Evolutionary conservation across 495 filamentous ascomycete genomes (phyloP), one percentile per base, ranked within the genome.

Genomic region (Podospora tetraspora): DNA sequence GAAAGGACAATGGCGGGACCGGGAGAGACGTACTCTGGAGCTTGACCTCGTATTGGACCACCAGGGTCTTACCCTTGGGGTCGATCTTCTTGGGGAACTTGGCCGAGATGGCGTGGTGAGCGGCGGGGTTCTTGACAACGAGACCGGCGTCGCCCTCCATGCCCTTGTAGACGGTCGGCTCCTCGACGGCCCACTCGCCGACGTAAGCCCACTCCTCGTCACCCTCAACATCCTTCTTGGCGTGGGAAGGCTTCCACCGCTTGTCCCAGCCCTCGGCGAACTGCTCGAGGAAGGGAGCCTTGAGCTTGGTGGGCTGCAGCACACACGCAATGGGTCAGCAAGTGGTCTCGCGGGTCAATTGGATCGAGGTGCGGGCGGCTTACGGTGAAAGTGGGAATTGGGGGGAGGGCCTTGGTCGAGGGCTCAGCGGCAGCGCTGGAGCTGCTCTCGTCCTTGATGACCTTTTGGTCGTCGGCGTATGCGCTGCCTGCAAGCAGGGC

Each of bases 21-120:
- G 61, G 62, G 67, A 27, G 23, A 61, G 23, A 87, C 91, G 78
- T 84, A 96, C 92, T 93, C 82, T 99, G 96, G 70, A 97, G 91
- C 89, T 99, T 98, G 75, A 99, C 96, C 79, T 99, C 96, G 75
- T 99, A 99, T 82, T 99, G 96, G 63, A 98, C 93, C 66, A 99
- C 96, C 61, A 99, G 84, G 63, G 91, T 89, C 86, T 98, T 96
- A 77, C 88, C 92, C 88, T 95, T 98, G 84, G 95, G 95, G 80
- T 97, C 91, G 75, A 99, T 91, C 82, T 91, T 90, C 87, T 96
- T 95, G 76, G 89, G 85, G 85, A 99, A 98, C 82, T 98, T 98
- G 82, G 96, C 93, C 59, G 96, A 98, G 81, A 99, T 99, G 82
- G 96, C 96, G 83, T 99, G 95, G 81, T 98, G 96, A 70, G 95